Evolutionary conservation across 2,329 filamentous ascomycete genomes (phyloP).

Genomic region (Colletotrichum tanaceti): DNA sequence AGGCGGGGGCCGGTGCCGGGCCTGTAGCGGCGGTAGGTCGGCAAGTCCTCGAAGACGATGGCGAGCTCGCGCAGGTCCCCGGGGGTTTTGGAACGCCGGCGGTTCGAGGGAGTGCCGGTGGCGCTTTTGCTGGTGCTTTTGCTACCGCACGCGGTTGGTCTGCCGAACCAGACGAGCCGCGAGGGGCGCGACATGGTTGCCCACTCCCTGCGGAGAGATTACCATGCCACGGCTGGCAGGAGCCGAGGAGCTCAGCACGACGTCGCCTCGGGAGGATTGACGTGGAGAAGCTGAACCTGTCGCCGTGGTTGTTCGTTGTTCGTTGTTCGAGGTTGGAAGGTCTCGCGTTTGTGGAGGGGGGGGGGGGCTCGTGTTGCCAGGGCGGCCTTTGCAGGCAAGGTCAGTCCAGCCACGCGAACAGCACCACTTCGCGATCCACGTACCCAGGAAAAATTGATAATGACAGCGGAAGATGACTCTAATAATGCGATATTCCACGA

Average conservation of each 20-base stretch:
- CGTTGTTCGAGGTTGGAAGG: neutral
- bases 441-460: neutral
- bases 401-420: neutral
- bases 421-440: slow-evolving; percentile 1
- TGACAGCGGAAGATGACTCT: too few relatives aligned
- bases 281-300: neutral
- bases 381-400: neutral
- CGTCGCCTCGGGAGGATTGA: too few relatives aligned
- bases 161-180: slow-evolving; percentile 27
- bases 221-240: slow-evolving; percentile 17
- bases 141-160: neutral
- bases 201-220: neutral
- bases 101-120: neutral
- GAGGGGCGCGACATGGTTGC: slow-evolving; percentile 29
- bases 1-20: slow-evolving; percentile 61
- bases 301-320: neutral
- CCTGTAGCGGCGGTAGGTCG: slow-evolving; percentile 47
- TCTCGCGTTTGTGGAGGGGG: slow-evolving; percentile 7
- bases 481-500: neutral
- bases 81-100: neutral
- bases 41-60: slow-evolving; percentile 33
- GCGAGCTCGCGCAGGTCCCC: slow-evolving; percentile 25
- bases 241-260: neutral
- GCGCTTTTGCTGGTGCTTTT: neutral
- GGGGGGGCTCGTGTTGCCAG: neutral